Evolutionary conservation across 2,329 filamentous ascomycete genomes (phyloP).

Genomic region (Aspergillus quadricinctus): DNA sequence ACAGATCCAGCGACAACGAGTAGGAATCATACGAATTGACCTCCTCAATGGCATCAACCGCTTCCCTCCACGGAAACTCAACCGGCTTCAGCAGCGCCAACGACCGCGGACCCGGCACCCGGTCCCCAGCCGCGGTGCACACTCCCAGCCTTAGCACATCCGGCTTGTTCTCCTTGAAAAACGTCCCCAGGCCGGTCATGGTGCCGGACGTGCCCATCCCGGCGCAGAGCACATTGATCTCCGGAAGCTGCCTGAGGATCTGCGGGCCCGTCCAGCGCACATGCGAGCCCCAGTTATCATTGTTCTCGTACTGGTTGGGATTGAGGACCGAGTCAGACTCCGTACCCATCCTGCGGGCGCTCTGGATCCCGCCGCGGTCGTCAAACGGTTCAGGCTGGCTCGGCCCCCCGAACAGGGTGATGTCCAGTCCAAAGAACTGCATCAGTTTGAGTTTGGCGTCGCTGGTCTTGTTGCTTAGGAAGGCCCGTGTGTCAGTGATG

Average conservation of each 20-base stretch:
- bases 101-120: conserved; percentile 56
- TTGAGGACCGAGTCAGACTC: conserved; percentile 46
- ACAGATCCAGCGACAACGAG: conserved; percentile 50
- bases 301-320: conserved; percentile 55
- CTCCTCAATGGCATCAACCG: conserved; percentile 54
- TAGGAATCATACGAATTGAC: conserved; percentile 55
- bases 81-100: conserved; percentile 48
- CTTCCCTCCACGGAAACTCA: conserved; percentile 55
- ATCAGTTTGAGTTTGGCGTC: conserved; percentile 51
- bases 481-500: conserved; percentile 51
- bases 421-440: conserved; percentile 56
- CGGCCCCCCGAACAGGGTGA: conserved; percentile 57
- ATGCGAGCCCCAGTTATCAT: conserved; percentile 44
- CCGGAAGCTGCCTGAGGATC: conserved; percentile 52
- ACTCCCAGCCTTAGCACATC: conserved; percentile 41
- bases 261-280: conserved; percentile 58
- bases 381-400: conserved; percentile 55
- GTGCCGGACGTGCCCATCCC: conserved; percentile 55
- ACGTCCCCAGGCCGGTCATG: conserved; percentile 49
- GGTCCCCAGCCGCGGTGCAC: conserved; percentile 54
- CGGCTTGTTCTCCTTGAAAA: conserved; percentile 47
- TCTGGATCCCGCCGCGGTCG: conserved; percentile 51
- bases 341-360: conserved; percentile 41
- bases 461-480: conserved; percentile 57
- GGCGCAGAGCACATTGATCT: conserved; percentile 54